phyloP scores from a whole-genome alignment of 2,329 filamentous ascomycete species.

The Ophiostoma perfectum region DNA sequence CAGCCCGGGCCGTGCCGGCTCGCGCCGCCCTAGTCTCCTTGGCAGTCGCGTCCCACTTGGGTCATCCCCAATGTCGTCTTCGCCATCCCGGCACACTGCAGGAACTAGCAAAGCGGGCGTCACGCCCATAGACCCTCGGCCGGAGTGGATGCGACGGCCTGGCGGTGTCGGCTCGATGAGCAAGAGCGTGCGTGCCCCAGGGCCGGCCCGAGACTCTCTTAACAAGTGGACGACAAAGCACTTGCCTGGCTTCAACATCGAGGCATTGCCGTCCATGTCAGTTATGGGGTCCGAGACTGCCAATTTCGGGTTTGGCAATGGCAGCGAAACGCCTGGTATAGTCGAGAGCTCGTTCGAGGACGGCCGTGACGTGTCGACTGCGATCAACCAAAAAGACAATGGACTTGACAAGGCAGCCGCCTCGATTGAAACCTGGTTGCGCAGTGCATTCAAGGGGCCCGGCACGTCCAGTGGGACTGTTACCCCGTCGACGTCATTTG shows the following conservation, averaged over 20 bases:
- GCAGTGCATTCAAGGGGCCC: conserved; percentile 60
- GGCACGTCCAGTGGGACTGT: conserved; percentile 17
- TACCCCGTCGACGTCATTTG: conserved; percentile 23
- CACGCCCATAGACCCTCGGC: conserved; percentile 34
- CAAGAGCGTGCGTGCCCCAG: conserved; percentile 64
- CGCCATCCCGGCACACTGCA: conserved; percentile 35
- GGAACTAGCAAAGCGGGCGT: not conserved
- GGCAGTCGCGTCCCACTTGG: conserved; percentile 34
- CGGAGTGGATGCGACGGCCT: conserved; percentile 69
- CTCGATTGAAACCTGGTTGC: conserved; percentile 83
- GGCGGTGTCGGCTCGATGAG: conserved; percentile 83
- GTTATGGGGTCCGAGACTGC: conserved; percentile 57
- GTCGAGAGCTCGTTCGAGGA: conserved; percentile 48
- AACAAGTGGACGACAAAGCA: conserved; percentile 82
- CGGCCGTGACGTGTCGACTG: conserved; percentile 39
- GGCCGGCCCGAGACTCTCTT: conserved; percentile 76
- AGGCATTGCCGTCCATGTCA: conserved; percentile 61
- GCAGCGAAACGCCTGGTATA: conserved; percentile 38
- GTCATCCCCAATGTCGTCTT: conserved; percentile 31
- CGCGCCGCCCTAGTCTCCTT: conserved; percentile 42
- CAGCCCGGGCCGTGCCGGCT: conserved; percentile 33
- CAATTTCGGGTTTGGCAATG: conserved; percentile 46
- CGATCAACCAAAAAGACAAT: conserved; percentile 39
- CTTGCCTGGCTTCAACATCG: conserved; percentile 69
- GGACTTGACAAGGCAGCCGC: conserved; percentile 78